These are phyloP conservation scores for Silene coronaria DNA, from an alignment of 179 eudicot species.

Conservation along the genomic window DNA sequence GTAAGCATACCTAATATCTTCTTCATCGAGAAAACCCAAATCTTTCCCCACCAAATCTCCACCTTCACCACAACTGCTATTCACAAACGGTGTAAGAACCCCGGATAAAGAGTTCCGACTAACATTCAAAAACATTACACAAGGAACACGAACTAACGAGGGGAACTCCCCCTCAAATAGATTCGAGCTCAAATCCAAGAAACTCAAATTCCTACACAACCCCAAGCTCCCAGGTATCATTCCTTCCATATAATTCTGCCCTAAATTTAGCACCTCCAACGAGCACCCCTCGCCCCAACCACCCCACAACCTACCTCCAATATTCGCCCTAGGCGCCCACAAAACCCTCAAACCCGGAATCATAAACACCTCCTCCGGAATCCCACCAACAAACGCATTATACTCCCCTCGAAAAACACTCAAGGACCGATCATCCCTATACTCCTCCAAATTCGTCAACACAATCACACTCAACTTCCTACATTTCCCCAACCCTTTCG, in stretches of 20 bases:
- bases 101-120: conserved; percentile 44
- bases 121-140: conserved; percentile 43
- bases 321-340: conserved; percentile 63
- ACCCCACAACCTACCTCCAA: conserved; percentile 38
- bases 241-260: conserved; percentile 45
- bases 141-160: conserved; percentile 36
- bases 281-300: conserved; percentile 37
- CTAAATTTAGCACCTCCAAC: conserved; percentile 43
- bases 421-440: conserved; percentile 28
- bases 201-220: conserved; percentile 41
- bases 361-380: conserved; percentile 41
- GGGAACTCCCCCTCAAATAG: conserved; percentile 39
- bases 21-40: conserved; percentile 21
- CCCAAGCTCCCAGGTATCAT: conserved; percentile 30
- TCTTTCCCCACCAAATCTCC: conserved; percentile 19
- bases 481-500: conserved; percentile 41
- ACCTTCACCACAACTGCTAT: conserved; percentile 26
- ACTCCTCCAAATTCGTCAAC: conserved; percentile 40
- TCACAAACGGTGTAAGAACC: conserved; percentile 21
- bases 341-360: conserved; percentile 43
- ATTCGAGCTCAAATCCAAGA: conserved; percentile 48
- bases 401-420: conserved; percentile 43
- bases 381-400: conserved; percentile 51
- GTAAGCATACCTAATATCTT: conserved; percentile 29
- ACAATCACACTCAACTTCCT: conserved; percentile 37